A percentile compares a stretch with the other conserved stretches of the same genome.
phyloP scores from a whole-genome alignment of 169 alveolate genomes.

The Plasmodium relictum region DNA sequence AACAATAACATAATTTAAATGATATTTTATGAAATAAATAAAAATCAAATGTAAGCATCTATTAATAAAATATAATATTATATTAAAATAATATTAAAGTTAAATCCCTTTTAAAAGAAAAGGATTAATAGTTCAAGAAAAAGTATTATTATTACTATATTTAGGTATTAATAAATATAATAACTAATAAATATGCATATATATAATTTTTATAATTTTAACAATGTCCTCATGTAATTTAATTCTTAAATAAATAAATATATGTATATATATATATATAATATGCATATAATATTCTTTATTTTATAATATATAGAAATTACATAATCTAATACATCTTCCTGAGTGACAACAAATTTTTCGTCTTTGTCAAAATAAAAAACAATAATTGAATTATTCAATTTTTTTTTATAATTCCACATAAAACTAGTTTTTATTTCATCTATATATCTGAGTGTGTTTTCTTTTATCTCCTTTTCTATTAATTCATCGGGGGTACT shows the following conservation, averaged over 20 bases:
- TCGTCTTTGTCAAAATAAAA: slow-evolving; percentile 41
- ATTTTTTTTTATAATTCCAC: slow-evolving; percentile 41
- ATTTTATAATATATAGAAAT: background rate
- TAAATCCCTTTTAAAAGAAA: too few species aligned
- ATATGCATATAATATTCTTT: background rate
- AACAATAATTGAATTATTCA: slow-evolving; percentile 42
- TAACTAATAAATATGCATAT: too few species aligned
- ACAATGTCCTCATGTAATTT: background rate
- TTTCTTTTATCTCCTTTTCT: slow-evolving; percentile 65
- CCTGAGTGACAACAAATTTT: slow-evolving; percentile 60
- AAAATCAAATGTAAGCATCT: background rate
- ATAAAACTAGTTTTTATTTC: slow-evolving; percentile 71
- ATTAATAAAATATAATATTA: too few species aligned
- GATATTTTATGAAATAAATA: background rate
- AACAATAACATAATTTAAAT: background rate
- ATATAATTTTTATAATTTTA: background rate
- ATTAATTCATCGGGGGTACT: slow-evolving; percentile 75
- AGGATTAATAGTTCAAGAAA: too few species aligned
- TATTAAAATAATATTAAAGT: too few species aligned
- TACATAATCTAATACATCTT: slow-evolving; percentile 61
- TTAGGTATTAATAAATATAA: too few species aligned
- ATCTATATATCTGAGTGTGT: slow-evolving; percentile 61
- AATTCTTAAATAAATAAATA: background rate
- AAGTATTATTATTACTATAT: too few species aligned
- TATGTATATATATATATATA: background rate